Evolutionary conservation across 2,329 filamentous ascomycete genomes (phyloP), one percentile per base, ranked within the genome.

Genomic region (Stagonosporopsis rhizophila): DNA sequence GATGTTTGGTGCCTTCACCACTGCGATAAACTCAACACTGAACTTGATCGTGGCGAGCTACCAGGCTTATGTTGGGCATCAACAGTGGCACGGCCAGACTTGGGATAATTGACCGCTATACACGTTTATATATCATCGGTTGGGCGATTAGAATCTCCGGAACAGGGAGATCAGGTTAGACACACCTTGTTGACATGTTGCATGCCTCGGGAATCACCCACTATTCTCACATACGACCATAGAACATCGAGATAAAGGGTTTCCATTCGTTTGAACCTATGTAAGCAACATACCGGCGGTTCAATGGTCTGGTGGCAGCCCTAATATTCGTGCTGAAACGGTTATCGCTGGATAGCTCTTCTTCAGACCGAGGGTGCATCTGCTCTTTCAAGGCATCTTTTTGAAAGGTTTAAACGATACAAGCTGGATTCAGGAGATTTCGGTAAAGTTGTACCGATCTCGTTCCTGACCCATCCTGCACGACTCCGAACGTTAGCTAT

Each of bases 401-500:
- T 25, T 25, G 23, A 7, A 7, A 25, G 23, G 4, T 7, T 25
- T 7, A 25, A 25, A 25, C 7, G 23, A 25, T 7, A 25, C 7
- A 25, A 25, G 23, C 23, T 4, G 7, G 23, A 25, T 4, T 25
- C 23, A 25, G 23, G 23, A 25, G 23, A 25, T 25, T 4, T 7
- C 23, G 4, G 4, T 25, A 25, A 7, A 25, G 23, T 25, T 25
- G 23, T 25, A 25, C 23, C 23, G 7, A 25, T 25, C 23, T 25
- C 23, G 23, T 25, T 7, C 7, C 23, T 25, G 23, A 11, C 22
- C 44, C 22, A 19, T 27, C 14, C 32, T 46, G 44, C 22, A 46
- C 44, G 32, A 46, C 22, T 38, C 32, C 32, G 30, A 46, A 22
- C 30, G 30, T 46, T 37, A 46, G 32, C 44, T 46, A n/a, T 23